These are phyloP conservation scores for Aureobasidium subglaciale DNA, from an alignment of 2,329 filamentous ascomycete genomes.

Conservation along the genomic window DNA sequence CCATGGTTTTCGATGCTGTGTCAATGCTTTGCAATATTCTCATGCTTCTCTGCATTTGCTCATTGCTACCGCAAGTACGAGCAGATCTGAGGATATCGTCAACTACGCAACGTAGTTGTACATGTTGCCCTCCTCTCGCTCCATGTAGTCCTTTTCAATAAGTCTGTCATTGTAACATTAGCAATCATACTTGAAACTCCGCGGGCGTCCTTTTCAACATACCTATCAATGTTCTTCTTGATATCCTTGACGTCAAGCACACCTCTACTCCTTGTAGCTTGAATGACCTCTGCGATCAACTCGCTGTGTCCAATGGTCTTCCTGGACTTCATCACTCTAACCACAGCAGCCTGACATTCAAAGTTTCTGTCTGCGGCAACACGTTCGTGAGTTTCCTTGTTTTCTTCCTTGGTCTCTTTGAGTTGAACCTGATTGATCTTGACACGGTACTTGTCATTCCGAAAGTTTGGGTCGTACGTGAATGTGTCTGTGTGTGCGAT, in stretches of 20 bases:
- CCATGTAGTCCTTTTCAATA: constrained; percentile 90
- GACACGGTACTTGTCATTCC: constrained; percentile 75
- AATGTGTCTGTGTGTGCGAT: constrained; percentile 76
- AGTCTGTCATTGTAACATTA: too few species aligned
- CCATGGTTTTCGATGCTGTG: too few species aligned
- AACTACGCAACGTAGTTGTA: constrained; percentile 41
- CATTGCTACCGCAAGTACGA: too few species aligned
- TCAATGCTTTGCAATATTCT: too few species aligned
- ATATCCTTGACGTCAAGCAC: constrained; percentile 81
- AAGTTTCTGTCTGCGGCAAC: constrained; percentile 86
- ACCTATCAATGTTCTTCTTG: constrained; percentile 96
- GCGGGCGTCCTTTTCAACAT: too few species aligned
- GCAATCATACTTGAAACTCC: too few species aligned
- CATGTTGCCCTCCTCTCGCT: constrained; percentile 61
- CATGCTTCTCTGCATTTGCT: too few species aligned
- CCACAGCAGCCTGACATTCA: constrained; percentile 94
- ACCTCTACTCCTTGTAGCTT: constrained; percentile 77
- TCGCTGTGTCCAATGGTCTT: constrained; percentile 84
- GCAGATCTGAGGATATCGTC: neutral
- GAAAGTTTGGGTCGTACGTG: constrained; percentile 69
- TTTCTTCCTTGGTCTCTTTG: constrained; percentile 92
- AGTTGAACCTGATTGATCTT: constrained; percentile 99
- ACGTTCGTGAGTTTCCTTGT: constrained; percentile 85
- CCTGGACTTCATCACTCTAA: constrained; percentile 91
- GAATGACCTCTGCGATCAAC: constrained; percentile 85